A percentile compares a stretch with the other conserved stretches of the same genome.
phyloP scores from a whole-genome alignment of 352 stramenopile species.

The Hyaloperonospora arabidopsidis region DNA sequence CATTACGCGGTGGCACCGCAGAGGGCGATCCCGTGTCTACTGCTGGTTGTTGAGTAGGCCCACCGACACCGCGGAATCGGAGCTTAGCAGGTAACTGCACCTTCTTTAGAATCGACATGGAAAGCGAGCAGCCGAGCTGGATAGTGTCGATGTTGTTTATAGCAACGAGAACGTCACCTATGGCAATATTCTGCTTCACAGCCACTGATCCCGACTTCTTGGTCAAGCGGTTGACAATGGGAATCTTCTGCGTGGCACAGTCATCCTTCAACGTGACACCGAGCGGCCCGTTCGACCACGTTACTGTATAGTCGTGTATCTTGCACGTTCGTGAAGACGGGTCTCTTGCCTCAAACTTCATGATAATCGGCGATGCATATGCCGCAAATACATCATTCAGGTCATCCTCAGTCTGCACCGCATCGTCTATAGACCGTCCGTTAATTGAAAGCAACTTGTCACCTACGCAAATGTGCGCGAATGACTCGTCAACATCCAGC shows the following conservation, averaged over 20 bases:
- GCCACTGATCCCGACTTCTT: conserved; percentile 81
- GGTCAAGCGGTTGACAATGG: conserved; percentile 81
- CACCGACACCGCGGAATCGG: conserved; percentile 75
- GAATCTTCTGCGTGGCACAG: conserved; percentile 74
- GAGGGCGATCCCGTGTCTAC: conserved; percentile 10
- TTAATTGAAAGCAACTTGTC: conserved; percentile 76
- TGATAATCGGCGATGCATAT: conserved; percentile 67
- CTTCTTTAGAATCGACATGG: conserved; percentile 86
- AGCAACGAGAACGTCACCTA: conserved; percentile 75
- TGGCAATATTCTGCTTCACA: conserved; percentile 85
- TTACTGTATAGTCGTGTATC: conserved; percentile 81
- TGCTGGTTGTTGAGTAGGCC: conserved; percentile 27
- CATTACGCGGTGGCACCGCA: conserved; percentile 16
- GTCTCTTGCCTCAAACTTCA: conserved; percentile 70
- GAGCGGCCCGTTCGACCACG: conserved; percentile 80
- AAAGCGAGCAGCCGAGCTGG: conserved; percentile 77
- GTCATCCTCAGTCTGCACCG: conserved; percentile 52
- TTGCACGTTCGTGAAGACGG: conserved; percentile 42
- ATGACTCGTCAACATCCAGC: conserved; percentile 73
- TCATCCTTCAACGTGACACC: conserved; percentile 84
- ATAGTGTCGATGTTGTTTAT: conserved; percentile 89
- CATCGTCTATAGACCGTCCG: conserved; percentile 55
- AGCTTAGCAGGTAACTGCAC: conserved; percentile 79
- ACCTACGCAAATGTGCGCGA: conserved; percentile 60
- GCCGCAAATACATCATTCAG: conserved; percentile 67